These are phyloP conservation scores for Cantharellus cinnabarinus DNA, from an alignment of 768 basidiomycete species.

Conservation along the genomic window DNA sequence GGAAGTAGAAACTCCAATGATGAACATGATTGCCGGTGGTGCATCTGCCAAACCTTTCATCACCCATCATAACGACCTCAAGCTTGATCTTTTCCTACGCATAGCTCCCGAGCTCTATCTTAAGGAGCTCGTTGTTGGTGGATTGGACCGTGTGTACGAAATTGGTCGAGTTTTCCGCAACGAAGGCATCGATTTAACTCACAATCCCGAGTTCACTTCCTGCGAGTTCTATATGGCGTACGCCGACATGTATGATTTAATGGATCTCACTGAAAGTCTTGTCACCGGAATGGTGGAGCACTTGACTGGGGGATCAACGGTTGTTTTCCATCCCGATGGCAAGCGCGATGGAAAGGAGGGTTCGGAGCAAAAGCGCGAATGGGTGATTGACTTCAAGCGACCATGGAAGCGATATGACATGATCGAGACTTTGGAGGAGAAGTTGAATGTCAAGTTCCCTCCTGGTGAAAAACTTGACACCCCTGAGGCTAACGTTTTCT, in stretches of 20 bases:
- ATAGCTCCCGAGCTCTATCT: slow-evolving; percentile 96
- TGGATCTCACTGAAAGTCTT: slow-evolving; percentile 89
- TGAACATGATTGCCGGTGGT: slow-evolving; percentile 86
- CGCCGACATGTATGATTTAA: slow-evolving; percentile 95
- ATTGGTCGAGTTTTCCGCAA: slow-evolving; percentile 97
- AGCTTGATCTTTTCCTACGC: slow-evolving; percentile 90
- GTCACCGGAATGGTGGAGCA: slow-evolving; percentile 80
- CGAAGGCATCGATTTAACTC: slow-evolving; percentile 95
- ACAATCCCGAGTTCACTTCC: slow-evolving; percentile 98
- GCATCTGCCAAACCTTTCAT: slow-evolving; percentile 98
- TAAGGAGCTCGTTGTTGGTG: slow-evolving; percentile 93
- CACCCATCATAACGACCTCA: slow-evolving; percentile 96
- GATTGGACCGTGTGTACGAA: slow-evolving; percentile 93
- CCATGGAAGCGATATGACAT: slow-evolving; percentile 99
- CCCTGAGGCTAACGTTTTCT: slow-evolving; percentile 69
- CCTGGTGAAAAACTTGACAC: slow-evolving; percentile 79
- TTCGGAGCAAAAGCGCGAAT: slow-evolving; percentile 25
- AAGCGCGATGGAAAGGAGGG: slow-evolving; percentile 22
- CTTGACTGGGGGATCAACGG: slow-evolving; percentile 62
- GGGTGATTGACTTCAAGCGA: slow-evolving; percentile 68
- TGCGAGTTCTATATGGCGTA: slow-evolving; percentile 99
- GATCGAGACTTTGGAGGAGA: slow-evolving; percentile 90
- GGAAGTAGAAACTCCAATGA: slow-evolving; percentile 94
- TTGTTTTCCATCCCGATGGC: slow-evolving; percentile 74
- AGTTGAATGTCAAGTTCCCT: slow-evolving; percentile 81